Conservation (phyloP, 805 yeast genomes). For the Candida palmyrensis region DNA sequence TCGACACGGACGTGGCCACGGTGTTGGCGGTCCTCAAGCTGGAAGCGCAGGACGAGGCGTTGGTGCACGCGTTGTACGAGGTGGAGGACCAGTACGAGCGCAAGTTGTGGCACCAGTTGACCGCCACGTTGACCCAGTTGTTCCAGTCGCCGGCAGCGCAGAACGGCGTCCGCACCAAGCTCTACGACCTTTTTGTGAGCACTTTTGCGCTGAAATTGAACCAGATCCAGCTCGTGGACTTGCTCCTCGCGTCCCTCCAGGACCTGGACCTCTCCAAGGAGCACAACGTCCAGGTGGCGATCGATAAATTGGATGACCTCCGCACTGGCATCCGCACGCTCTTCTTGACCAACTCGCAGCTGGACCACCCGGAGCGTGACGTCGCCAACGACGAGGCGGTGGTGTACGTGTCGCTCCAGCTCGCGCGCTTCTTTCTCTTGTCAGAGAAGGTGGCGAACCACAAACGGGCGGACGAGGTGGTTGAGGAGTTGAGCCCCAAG, state of each 20-base stretch:
- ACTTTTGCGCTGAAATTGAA: constrained; percentile 68
- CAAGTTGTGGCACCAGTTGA: constrained; percentile 92
- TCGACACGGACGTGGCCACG: constrained; percentile 36
- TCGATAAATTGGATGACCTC: constrained; percentile 33
- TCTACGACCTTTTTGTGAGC: constrained; percentile 67
- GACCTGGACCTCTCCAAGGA: constrained; percentile 10
- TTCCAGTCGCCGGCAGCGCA: constrained; percentile 50
- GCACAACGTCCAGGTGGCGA: constrained; percentile 14
- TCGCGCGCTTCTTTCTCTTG: constrained; percentile 64
- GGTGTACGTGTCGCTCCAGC: constrained; percentile 50
- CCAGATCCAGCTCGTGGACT: constrained; percentile 72
- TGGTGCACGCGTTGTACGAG: constrained; percentile 55
- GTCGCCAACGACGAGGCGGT: constrained; percentile 52
- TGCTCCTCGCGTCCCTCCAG: constrained; percentile 52
- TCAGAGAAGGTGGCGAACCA: constrained; percentile 27
- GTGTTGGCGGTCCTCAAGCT: constrained; percentile 58
- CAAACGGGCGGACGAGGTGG: constrained; percentile 57
- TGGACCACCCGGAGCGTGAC: constrained; percentile 23
- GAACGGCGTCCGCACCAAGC: constrained; percentile 52
- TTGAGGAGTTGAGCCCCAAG: constrained; percentile 55
- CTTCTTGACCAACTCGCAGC: constrained; percentile 24
- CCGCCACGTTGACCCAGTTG: constrained; percentile 58
- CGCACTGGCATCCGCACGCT: constrained; percentile 18
- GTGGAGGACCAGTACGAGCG: constrained; percentile 85
- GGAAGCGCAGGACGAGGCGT: constrained; percentile 56